Conservation (phyloP, 164 flowering plant genomes). For the Liquidambar formosana region DNA sequence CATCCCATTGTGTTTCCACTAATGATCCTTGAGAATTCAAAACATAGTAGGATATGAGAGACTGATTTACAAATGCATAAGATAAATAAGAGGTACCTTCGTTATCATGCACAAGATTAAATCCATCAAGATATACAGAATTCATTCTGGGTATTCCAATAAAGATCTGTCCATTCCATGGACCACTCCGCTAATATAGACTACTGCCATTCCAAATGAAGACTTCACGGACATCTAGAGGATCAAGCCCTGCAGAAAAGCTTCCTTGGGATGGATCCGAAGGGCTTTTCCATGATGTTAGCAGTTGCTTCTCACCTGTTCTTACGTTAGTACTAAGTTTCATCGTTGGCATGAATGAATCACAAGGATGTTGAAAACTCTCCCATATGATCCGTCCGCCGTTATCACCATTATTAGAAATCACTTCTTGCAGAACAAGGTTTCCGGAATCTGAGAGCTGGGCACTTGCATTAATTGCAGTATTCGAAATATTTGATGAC, state of each 20-base stretch:
- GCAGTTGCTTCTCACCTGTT: constrained; percentile 26
- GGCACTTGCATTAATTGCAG: constrained; percentile 19
- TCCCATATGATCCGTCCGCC: constrained; percentile 26
- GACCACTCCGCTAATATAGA: no score
- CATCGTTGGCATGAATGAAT: constrained; percentile 15
- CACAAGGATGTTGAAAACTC: constrained; percentile 25
- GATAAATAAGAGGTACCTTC: no score
- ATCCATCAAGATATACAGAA: no score
- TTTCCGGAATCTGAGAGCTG: constrained; percentile 33
- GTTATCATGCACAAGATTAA: no score
- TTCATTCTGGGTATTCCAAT: no score
- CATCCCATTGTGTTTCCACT: no score
- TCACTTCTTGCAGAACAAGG: constrained; percentile 20
- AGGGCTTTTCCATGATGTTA: not conserved
- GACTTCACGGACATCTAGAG: not conserved
- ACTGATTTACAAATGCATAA: no score
- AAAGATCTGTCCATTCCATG: no score
- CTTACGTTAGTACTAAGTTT: constrained; percentile 12
- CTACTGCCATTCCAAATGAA: not conserved
- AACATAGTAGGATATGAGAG: no score
- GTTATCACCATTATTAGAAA: not conserved
- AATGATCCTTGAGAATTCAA: no score
- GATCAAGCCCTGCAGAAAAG: not conserved
- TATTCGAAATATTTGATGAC: constrained; percentile 24
- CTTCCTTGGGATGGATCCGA: not conserved